Evolutionary conservation across 768 basidiomycete species (phyloP).

Genomic region (Russula olivacea): DNA sequence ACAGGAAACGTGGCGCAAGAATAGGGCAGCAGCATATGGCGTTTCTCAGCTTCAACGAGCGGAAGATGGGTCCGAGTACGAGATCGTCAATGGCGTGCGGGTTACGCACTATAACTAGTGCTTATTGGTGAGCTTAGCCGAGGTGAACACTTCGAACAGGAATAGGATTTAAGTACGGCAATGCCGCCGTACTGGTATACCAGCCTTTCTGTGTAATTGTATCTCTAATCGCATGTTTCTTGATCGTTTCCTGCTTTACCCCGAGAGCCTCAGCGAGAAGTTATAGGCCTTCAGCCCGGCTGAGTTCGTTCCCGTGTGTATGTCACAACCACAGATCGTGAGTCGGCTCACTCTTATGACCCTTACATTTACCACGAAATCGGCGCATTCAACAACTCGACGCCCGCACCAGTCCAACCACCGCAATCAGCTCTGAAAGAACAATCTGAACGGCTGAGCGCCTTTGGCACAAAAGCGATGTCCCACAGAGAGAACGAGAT

Average conservation of each 20-base stretch:
- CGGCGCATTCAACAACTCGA: not conserved
- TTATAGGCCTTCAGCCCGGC: not conserved
- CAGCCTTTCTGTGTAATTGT: not conserved
- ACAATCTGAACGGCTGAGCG: not conserved
- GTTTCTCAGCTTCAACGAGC: constrained; percentile 30
- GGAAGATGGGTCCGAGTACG: constrained; percentile 32
- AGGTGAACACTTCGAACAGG: not conserved
- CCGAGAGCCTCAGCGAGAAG: not conserved
- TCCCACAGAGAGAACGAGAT: too few relatives aligned
- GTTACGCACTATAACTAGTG: constrained; percentile 33
- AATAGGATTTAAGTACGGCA: not conserved
- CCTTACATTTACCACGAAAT: not conserved
- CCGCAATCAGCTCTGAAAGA: not conserved
- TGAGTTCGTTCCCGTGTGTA: not conserved
- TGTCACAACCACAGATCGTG: not conserved
- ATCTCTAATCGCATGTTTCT: not conserved
- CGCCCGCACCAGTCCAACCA: not conserved
- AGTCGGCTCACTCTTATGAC: not conserved
- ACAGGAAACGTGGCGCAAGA: constrained; percentile 32
- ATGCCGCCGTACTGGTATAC: not conserved
- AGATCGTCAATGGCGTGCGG: constrained; percentile 32
- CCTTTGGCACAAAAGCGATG: not conserved
- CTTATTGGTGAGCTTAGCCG: not conserved
- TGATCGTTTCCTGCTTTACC: not conserved
- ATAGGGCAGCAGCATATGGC: constrained; percentile 32